phyloP scores from a whole-genome alignment of 176 grass and related monocot species.

The Avena eriantha region DNA sequence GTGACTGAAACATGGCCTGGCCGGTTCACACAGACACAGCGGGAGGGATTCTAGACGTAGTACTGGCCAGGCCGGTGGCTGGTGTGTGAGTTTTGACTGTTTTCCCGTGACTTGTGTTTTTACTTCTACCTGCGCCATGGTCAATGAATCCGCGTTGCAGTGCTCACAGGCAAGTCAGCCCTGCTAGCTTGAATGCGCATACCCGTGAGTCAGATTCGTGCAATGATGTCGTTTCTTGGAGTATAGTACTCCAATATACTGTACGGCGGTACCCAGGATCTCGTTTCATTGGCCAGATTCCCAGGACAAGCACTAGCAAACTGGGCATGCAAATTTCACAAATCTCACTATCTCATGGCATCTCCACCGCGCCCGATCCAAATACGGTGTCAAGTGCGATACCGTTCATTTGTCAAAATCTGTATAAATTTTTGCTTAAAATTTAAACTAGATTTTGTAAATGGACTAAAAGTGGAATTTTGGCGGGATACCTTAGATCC shows the following conservation, averaged over 20 bases:
- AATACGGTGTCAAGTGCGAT: too few species aligned
- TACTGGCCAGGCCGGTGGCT: neutral
- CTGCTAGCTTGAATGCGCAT: slow-evolving; percentile 1
- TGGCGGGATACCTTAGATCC: too few species aligned
- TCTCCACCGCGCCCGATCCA: too few species aligned
- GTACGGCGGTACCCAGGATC: neutral
- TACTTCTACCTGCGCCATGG: slow-evolving; percentile 3
- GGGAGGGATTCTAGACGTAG: neutral
- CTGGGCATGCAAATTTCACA: slow-evolving; percentile 1
- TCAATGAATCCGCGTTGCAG: slow-evolving; percentile 20
- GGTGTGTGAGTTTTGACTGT: neutral
- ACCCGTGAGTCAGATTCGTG: neutral
- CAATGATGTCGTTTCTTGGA: slow-evolving; percentile 15
- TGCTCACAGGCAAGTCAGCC: neutral
- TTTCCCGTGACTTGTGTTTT: neutral
- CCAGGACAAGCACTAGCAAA: neutral
- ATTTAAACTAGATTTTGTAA: too few species aligned
- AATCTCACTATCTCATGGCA: neutral
- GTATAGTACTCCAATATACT: too few species aligned
- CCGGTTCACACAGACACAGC: neutral
- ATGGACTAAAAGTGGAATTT: too few species aligned
- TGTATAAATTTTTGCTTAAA: too few species aligned
- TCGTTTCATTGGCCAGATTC: slow-evolving; percentile 24
- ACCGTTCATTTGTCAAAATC: too few species aligned
- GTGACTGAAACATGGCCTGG: neutral